Percentiles rank a stretch among this genome's conserved stretches.
Conservation (phyloP, 768 basidiomycete genomes). For the Auricularia heimuer region DNA sequence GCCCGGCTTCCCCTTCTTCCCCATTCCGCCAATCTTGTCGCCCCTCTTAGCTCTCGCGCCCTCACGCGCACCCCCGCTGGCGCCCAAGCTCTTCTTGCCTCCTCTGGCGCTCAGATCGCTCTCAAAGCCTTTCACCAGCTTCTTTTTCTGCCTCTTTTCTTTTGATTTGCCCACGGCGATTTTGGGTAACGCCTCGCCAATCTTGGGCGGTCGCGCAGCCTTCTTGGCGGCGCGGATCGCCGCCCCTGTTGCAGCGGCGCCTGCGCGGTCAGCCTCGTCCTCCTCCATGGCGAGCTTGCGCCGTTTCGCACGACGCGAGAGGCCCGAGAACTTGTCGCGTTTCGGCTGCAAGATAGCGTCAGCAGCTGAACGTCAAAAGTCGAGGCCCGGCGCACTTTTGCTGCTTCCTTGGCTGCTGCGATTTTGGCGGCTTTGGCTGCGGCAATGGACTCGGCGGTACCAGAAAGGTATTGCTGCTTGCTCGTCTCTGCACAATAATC, state of each 20-base stretch:
- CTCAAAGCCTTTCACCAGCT: conserved; percentile 38
- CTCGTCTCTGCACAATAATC: conserved; percentile 44
- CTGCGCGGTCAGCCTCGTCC: conserved; percentile 49
- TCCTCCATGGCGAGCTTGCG: conserved; percentile 79
- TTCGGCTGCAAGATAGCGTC: conserved; percentile 40
- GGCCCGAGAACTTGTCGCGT: conserved; percentile 68
- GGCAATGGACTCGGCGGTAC: conserved; percentile 27
- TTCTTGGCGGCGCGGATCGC: conserved; percentile 87
- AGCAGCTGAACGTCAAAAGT: not conserved
- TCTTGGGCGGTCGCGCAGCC: conserved; percentile 60
- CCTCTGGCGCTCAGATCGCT: conserved; percentile 44
- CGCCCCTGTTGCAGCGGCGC: conserved; percentile 46
- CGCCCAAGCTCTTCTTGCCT: conserved; percentile 47
- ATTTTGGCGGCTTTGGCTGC: conserved; percentile 14
- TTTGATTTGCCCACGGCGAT: conserved; percentile 11
- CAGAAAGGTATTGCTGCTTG: conserved; percentile 63
- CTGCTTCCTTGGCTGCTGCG: not conserved
- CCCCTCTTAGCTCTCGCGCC: conserved; percentile 58
- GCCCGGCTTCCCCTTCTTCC: conserved; percentile 30
- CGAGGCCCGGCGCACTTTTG: not conserved
- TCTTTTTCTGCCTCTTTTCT: conserved; percentile 24
- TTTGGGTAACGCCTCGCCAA: conserved; percentile 37
- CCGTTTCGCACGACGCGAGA: conserved; percentile 81
- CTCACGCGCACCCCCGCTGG: conserved; percentile 50
- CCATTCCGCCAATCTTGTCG: conserved; percentile 42